Base-by-base conservation (phyloP, 1,284 basidiomycete genomes). In the Trametes hirsuta region DNA sequence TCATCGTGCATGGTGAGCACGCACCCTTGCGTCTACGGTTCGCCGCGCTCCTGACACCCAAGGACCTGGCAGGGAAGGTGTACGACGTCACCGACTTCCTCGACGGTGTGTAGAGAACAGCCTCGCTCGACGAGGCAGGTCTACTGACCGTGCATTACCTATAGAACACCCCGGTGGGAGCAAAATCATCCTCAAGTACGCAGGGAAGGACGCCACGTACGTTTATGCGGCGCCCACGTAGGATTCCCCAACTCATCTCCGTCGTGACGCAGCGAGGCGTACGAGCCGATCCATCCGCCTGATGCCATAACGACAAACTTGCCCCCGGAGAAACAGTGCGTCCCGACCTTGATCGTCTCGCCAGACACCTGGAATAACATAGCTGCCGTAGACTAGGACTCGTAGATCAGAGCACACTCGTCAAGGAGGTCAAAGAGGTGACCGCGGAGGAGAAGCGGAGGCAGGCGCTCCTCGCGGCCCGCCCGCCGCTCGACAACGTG, bases 21-120 rank as follows among this genome's bases (percentile, higher is more conserved):
- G 52, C 18, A 34, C n/a, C 39, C 18, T 12, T 15, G 9, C 39
- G n/a, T 34, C 15, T 9, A 12, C 11, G 39, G n/a, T 14, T 35
- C 41, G n/a, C 12, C 22, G 25, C 30, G 30, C 4, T 9, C 11
- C 25, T 3, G 10, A 44, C 25, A 44, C 40, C 9, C 21, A n/a
- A 6, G 21, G 37, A 24, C 67, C 67, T 22, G n/a, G 58, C 56
- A 85, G 84, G 85, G 55, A 80, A 87, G 44, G 87, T 87, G 2
- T 91, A 89, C 74, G 88, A 90, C 72, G 84, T 88, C 36, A 87
- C 86, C 9, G 85, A 89, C 51, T 90, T 88, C 71, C 72, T 89
- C 51, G 80, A 82, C 58, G 79, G 84, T 85, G 62, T 12, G 71
- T 55, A 6, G 37, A 36, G 11, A n/a, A 21, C 22, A 18, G 15